Percentiles rank a stretch among this genome's conserved stretches.
These are phyloP conservation scores for Cladosporium sphaerospermum DNA, from an alignment of 2,329 filamentous ascomycete species.

Conservation along the genomic window DNA sequence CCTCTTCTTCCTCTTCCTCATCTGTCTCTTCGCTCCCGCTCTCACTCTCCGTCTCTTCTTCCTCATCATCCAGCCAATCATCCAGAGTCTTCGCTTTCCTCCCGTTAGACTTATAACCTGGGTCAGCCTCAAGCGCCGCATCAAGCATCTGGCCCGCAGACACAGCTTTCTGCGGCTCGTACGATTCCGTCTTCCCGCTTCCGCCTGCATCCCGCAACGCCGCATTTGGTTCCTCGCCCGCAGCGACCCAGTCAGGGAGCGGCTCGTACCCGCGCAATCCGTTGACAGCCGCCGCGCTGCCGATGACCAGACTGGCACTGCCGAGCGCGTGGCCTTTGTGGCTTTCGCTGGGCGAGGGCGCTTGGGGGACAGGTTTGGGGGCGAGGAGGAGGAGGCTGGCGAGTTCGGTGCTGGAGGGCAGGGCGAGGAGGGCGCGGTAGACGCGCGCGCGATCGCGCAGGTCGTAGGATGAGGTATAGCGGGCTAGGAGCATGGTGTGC, in stretches of 20 bases:
- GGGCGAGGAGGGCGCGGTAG: conserved; percentile 75
- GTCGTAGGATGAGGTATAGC: conserved; percentile 93
- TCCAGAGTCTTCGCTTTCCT: conserved; percentile 73
- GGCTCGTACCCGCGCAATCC: conserved; percentile 72
- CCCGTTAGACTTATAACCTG: conserved; percentile 46
- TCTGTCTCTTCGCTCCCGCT: conserved; percentile 39
- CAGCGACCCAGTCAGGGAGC: conserved; percentile 77
- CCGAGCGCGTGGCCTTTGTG: conserved; percentile 74
- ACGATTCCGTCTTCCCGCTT: conserved; percentile 33
- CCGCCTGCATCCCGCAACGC: conserved; percentile 55
- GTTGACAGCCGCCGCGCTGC: conserved; percentile 65
- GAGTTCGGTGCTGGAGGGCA: conserved; percentile 70
- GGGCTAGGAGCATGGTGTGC: conserved; percentile 75
- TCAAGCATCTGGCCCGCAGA: conserved; percentile 62
- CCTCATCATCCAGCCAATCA: conserved; percentile 78
- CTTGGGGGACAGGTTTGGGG: conserved; percentile 87
- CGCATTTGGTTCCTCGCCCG: conserved; percentile 72
- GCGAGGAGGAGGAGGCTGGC: conserved; percentile 86
- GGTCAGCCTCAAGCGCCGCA: conserved; percentile 43
- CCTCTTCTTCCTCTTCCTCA: neutral
- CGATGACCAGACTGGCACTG: conserved; percentile 78
- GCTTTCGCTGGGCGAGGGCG: conserved; percentile 79
- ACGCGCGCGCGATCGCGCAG: conserved; percentile 84
- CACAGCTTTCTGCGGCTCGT: conserved; percentile 27
- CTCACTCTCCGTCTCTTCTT: conserved; percentile 48